phyloP scores from a whole-genome alignment of 257 asterid genomes.

The Mitragyna speciosa region DNA sequence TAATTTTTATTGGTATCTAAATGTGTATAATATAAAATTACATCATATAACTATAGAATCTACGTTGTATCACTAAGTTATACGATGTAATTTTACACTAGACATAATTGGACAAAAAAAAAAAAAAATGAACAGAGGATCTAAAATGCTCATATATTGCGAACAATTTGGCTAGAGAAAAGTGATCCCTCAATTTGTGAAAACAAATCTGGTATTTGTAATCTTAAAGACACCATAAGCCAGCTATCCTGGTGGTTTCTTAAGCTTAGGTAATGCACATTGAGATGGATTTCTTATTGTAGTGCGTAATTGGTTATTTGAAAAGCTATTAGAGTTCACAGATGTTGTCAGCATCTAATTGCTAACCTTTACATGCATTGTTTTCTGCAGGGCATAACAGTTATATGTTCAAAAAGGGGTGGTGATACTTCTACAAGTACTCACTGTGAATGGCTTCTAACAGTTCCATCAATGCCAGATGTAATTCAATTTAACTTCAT shows the following conservation, averaged over 20 bases:
- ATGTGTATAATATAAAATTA: no score
- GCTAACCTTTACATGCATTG: neutral
- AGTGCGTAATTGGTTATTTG: neutral
- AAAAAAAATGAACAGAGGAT: no score
- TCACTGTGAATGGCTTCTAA: slow-evolving; percentile 80
- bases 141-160: no score
- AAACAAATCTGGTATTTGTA: neutral
- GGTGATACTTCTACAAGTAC: slow-evolving; percentile 55
- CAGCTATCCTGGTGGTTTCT: neutral
- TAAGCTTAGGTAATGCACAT: neutral
- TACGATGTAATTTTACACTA: no score
- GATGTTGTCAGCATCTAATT: neutral
- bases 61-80: no score
- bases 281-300: neutral
- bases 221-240: neutral
- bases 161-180: neutral
- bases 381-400: slow-evolving; percentile 63
- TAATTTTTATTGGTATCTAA: no score
- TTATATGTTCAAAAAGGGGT: slow-evolving; percentile 78
- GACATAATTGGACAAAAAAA: no score
- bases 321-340: neutral
- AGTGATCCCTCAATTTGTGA: neutral
- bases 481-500: slow-evolving; percentile 73
- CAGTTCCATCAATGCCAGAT: slow-evolving; percentile 73
- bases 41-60: no score